Evolutionary conservation across 2,329 filamentous ascomycete species (phyloP), one percentile per base, ranked within the genome.

Genomic region (Hypomyces perniciosus): DNA sequence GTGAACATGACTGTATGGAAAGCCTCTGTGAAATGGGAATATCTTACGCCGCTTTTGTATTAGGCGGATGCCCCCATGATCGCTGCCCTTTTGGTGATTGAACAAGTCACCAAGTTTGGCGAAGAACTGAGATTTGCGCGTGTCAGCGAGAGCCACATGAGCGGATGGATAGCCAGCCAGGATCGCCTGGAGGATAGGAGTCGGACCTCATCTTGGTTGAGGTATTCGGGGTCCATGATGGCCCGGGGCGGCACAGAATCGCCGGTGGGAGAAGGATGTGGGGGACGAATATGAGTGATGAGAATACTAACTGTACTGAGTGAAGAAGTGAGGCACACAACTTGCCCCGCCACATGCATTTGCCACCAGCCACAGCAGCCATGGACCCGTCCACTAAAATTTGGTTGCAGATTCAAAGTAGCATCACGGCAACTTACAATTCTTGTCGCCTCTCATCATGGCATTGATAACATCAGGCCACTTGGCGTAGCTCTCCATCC

Each of bases 11-110:
- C 4, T 28, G 40, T 5, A 30, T 8, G 45, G 38, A 8, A 20
- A 26, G 31, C 29, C 7, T 29, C 3, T 42, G 20, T 33, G 10
- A 28, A 34, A 27, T 35, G 20, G 46, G 39, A 20, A 6, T 9
- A 8, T 64, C 78, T 56, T 75, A 88, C 86, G 69, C 70, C 87
- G 79, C 66, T 92, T 92, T 65, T 95, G 88, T 46, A 80, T 85
- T 52, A 95, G 74, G 67, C 81, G 85, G 57, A 95, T 75, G 46
- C 83, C 82, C 60, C 87, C 87, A 68, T 90, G 85, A 61, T 85
- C 80, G 65, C 84, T 84, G 62, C 79, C 75, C 63, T 85, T 85
- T 55, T 79, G 79, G 56, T 76, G 68, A 55, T 80, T 75, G 70
- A 93, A 87, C 57, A 92, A 81, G 61, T 83, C 75, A 46, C 74